Conservation (phyloP, 1,284 basidiomycete genomes). For the Hemileia vastatrix region DNA sequence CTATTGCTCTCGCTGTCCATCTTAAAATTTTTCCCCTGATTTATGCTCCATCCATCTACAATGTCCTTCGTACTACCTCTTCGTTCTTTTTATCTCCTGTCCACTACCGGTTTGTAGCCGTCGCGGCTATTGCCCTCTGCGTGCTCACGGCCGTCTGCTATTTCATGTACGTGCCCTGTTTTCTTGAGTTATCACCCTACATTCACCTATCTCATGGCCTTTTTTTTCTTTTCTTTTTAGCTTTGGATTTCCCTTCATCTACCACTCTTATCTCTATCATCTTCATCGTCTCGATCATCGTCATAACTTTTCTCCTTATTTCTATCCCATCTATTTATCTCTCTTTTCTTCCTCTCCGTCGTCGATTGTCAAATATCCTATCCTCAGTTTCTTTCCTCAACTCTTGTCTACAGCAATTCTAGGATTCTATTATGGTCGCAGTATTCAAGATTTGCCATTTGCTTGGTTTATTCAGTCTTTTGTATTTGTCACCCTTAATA, state of each 20-base stretch:
- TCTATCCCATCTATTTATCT: constrained; percentile 78
- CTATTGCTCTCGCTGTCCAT: constrained; percentile 70
- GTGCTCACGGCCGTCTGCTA: no score
- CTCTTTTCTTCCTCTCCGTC: constrained; percentile 18
- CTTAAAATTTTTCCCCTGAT: constrained; percentile 95
- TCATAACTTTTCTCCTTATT: constrained; percentile 97
- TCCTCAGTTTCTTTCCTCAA: constrained; percentile 54
- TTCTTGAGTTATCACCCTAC: no score
- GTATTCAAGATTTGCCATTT: constrained; percentile 55
- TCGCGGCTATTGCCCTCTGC: neutral
- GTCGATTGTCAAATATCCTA: constrained; percentile 5
- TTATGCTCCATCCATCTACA: constrained; percentile 68
- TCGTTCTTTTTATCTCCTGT: neutral
- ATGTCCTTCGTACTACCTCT: constrained; percentile 51
- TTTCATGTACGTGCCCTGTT: no score
- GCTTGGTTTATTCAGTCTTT: constrained; percentile 86
- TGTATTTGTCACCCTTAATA: constrained; percentile 87
- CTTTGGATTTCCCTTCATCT: constrained; percentile 71
- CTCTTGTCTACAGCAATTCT: constrained; percentile 58
- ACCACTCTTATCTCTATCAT: constrained; percentile 90
- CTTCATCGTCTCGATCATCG: constrained; percentile 81
- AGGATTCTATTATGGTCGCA: constrained; percentile 56
- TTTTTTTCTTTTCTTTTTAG: no score
- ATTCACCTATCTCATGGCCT: no score
- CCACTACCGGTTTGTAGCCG: neutral